Base-by-base conservation (phyloP, 2,329 filamentous ascomycete species). In the Diplodia intermedia region DNA sequence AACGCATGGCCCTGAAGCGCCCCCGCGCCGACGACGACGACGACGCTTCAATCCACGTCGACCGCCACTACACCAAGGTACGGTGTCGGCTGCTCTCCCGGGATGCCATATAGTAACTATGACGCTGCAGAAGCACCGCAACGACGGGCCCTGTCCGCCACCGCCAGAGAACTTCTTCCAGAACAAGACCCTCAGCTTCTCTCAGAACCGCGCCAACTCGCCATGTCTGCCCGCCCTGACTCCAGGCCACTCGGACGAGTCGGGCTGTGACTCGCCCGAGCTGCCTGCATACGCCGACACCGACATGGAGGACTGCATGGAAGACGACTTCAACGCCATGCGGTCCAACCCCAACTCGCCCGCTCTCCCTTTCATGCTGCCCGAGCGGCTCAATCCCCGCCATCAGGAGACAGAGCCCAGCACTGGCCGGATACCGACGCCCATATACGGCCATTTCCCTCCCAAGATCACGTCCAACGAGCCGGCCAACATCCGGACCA, bases 361-460 rank as follows among this genome's bases (percentile, higher is more conserved):
- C 15, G 66, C 74, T 9, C 69, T 73, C 20, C 72, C 70, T 50
- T 77, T 78, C 69, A 72, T 77, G 68, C 74, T 76, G 26, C 75
- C 78, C 2, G 73, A 77, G 29, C 78, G 74, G 69, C 73, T 78
- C 29, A 76, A 78, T 47, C 70, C 74, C 8, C 73, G 75, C 15
- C 69, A 75, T 15, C 69, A 75, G 18, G 56, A 69, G 9, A 61
- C 53, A 23, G 68, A 61, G 62, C 71, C 71, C 70, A 69, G 69
- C 72, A 73, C 70, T 52, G 75, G 69, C 69, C 71, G 79, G n/a
- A 75, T 81, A 66, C 78, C 79, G 2, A 80, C 79, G 26, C 79
- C 79, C 52, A 81, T 81, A 65, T 76, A 79, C 65, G 72, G 77
- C 57, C 77, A 72, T 1, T 81, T 80, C 66, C 74, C 74, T 66